phyloP scores from a whole-genome alignment of 768 basidiomycete species.

The Boletus rubroflammeus region DNA sequence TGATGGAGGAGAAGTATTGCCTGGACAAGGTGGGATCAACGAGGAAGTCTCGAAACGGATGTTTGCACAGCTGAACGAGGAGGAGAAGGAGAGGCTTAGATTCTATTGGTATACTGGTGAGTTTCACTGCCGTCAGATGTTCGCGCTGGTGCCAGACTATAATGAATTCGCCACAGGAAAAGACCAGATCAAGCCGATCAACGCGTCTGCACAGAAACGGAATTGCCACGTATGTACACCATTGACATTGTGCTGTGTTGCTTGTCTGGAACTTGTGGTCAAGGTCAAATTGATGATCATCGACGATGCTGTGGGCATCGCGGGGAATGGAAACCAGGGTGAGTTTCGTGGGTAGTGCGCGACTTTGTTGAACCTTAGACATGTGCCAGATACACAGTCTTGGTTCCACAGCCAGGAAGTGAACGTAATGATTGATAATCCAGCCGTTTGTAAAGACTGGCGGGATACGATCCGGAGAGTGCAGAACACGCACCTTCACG shows the following conservation, averaged over 20 bases:
- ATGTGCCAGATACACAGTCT: constrained; percentile 49
- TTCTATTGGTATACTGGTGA: constrained; percentile 54
- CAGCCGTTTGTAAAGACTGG: constrained; percentile 52
- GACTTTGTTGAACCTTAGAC: neutral
- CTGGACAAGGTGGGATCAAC: constrained; percentile 70
- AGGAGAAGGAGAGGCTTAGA: constrained; percentile 43
- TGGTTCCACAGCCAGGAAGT: constrained; percentile 74
- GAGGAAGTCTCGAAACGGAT: constrained; percentile 61
- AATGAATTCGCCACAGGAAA: constrained; percentile 36
- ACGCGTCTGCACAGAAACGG: constrained; percentile 61
- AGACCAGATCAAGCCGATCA: constrained; percentile 61
- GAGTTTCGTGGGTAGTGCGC: neutral
- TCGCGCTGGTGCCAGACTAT: neutral
- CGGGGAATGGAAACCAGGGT: constrained; percentile 71
- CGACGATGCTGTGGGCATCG: constrained; percentile 61
- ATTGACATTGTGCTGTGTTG: neutral
- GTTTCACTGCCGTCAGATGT: neutral
- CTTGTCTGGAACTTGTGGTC: neutral
- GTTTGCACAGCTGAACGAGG: constrained; percentile 46
- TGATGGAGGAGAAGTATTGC: constrained; percentile 59
- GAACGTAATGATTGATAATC: constrained; percentile 60
- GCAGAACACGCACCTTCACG: constrained; percentile 54
- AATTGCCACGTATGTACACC: constrained; percentile 55
- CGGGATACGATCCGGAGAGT: constrained; percentile 48
- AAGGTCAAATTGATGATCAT: constrained; percentile 63